phyloP scores from a whole-genome alignment of 768 basidiomycete genomes.

The Kwoniella dejecticola region DNA sequence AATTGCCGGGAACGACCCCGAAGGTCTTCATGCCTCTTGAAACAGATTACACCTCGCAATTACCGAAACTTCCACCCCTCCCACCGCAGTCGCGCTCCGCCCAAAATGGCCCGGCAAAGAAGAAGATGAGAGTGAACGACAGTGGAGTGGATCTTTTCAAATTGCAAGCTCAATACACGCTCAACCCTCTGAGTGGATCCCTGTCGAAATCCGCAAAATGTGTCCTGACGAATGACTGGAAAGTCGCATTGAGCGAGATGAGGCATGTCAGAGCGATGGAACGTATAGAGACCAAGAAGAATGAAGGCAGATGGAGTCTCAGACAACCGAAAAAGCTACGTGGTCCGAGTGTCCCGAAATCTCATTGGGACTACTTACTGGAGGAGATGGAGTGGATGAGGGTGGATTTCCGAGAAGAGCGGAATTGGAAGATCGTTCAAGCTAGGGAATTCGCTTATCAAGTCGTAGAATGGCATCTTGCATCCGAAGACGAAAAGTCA shows the following conservation, averaged over 20 bases:
- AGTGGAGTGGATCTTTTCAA: slow-evolving; percentile 33
- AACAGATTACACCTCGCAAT: slow-evolving; percentile 34
- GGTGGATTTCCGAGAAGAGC: slow-evolving; percentile 89
- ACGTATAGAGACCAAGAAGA: slow-evolving; percentile 79
- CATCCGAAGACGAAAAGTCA: slow-evolving; percentile 66
- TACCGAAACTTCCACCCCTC: slow-evolving; percentile 41
- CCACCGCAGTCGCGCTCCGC: slow-evolving; percentile 22
- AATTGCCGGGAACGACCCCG: slow-evolving; percentile 23
- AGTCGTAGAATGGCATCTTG: slow-evolving; percentile 84
- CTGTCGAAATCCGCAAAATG: slow-evolving; percentile 49
- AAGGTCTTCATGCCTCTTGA: slow-evolving; percentile 40
- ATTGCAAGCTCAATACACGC: slow-evolving; percentile 38
- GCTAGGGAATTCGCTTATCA: slow-evolving; percentile 80
- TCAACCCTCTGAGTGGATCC: slow-evolving; percentile 48
- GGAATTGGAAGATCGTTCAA: slow-evolving; percentile 83
- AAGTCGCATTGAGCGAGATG: slow-evolving; percentile 80
- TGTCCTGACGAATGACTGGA: slow-evolving; percentile 47
- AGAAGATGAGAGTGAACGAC: slow-evolving; percentile 29
- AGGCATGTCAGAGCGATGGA: slow-evolving; percentile 77
- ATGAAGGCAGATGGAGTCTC: slow-evolving; percentile 81
- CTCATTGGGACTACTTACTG: slow-evolving; percentile 92
- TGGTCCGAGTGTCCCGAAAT: slow-evolving; percentile 67
- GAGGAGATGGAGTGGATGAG: slow-evolving; percentile 99
- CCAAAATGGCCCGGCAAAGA: slow-evolving; percentile 16
- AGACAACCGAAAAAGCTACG: slow-evolving; percentile 93